Evolutionary conservation across 177 flowering plant species (phyloP), one percentile per base, ranked within the genome.

Genomic region (Tripterygium wilfordii): DNA sequence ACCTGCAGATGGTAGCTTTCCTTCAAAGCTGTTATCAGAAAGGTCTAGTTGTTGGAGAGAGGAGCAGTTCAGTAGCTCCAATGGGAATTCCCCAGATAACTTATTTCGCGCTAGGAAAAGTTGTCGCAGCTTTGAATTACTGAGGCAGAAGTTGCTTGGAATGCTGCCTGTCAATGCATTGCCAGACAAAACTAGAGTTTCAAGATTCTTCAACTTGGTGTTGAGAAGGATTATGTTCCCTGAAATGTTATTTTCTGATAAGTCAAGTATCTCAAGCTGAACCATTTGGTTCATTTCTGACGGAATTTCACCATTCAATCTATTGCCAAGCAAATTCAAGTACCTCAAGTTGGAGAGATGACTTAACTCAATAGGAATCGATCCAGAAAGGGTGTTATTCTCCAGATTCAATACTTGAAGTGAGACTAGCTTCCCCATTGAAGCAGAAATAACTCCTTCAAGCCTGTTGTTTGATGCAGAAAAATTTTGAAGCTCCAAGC

Each of bases 291-390:
- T 85, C 18, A 91, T 46, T 51, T 72, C 77, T 2, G 51, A 10
- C 20, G 96, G 92, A 43, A 85, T 75, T 49, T 49, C 70, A 1
- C 96, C 90, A 35, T 40, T 53, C 47, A 91, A 57, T 47, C 61
- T 62, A 40, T 91, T 91, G 16, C 96, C 92, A 8, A 68, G 72
- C 69, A 91, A 68, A 67, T 67, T 91, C 69, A 91, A 68, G 71
- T 88, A 88, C 49, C 43, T 63, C 78, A 91, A 58, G 54, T 67
- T 74, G 22, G 64, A 45, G 1, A 88, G 70, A 36, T 37, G 52
- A 24, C 80, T 71, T 1, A 88, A 36, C 58, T 78, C 75, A 2
- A 18, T 21, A 0, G 98, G 96, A 55, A 91, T 74, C 17, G 51
- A 16, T 17, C 98, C 98, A 40, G 82, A 71, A 28, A 89, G 57